A percentile compares a stretch with the other conserved stretches of the same genome.
These are phyloP conservation scores for Hyparrhenia diplandra DNA, from an alignment of 176 grass and related monocot species.

Conservation along the genomic window DNA sequence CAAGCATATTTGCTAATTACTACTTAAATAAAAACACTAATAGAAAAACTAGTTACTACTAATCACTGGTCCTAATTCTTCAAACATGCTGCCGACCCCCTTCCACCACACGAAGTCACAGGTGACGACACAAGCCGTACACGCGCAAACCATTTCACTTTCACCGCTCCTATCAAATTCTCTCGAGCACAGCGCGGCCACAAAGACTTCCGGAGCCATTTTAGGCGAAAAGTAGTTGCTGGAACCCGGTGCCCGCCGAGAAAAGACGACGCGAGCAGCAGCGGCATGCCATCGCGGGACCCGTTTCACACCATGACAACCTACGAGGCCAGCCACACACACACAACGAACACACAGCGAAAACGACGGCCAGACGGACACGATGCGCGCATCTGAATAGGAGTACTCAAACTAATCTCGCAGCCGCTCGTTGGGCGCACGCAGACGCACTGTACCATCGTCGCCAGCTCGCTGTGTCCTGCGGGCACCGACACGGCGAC, in stretches of 20 bases:
- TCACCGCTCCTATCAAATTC: not conserved
- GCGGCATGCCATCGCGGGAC: not conserved
- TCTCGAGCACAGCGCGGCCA: not conserved
- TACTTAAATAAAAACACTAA: too few relatives aligned
- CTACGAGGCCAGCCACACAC: not conserved
- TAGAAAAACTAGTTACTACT: too few relatives aligned
- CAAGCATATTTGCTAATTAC: too few relatives aligned
- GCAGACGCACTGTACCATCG: too few relatives aligned
- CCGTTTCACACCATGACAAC: not conserved
- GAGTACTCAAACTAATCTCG: too few relatives aligned
- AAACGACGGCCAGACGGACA: too few relatives aligned
- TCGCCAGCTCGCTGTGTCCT: too few relatives aligned
- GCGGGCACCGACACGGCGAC: too few relatives aligned
- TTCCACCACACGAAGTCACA: not conserved
- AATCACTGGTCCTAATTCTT: too few relatives aligned
- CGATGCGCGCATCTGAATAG: too few relatives aligned
- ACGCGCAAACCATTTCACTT: not conserved
- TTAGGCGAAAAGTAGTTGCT: slow-evolving; percentile 21
- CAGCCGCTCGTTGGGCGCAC: not conserved
- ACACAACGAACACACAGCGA: too few relatives aligned
- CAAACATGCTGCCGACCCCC: too few relatives aligned
- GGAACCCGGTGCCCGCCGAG: not conserved
- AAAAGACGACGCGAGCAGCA: slow-evolving; percentile 1
- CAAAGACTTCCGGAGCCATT: not conserved
- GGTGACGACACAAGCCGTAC: not conserved